phyloP scores from a whole-genome alignment of 2,329 filamentous ascomycete species.

The Mycogone perniciosa region DNA sequence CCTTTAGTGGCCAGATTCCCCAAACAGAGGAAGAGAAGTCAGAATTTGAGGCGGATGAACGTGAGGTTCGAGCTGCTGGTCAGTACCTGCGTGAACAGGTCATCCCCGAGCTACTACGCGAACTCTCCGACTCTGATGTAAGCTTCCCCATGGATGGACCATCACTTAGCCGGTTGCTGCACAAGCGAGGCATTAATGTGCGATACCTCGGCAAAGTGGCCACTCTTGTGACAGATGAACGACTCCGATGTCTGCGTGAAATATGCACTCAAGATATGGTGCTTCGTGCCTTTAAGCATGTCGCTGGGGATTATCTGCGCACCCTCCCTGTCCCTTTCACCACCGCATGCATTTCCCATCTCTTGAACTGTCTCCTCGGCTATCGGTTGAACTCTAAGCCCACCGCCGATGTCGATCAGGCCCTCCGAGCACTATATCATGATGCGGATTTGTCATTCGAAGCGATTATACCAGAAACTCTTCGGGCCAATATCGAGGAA shows the following conservation, averaged over 20 bases:
- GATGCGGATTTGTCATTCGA: constrained; percentile 80
- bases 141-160: constrained; percentile 99
- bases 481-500: constrained; percentile 62
- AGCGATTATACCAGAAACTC: constrained; percentile 64
- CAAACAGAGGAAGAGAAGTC: constrained; percentile 87
- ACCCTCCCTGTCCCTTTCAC: constrained; percentile 73
- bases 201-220: constrained; percentile 88
- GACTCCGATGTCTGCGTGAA: constrained; percentile 69
- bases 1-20: constrained; percentile 85
- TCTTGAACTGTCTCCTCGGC: constrained; percentile 91
- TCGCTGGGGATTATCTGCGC: constrained; percentile 71
- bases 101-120: constrained; percentile 78
- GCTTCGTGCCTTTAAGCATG: constrained; percentile 91
- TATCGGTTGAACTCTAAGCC: constrained; percentile 70
- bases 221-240: constrained; percentile 59
- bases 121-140: constrained; percentile 85
- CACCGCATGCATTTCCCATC: constrained; percentile 73
- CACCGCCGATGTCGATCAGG: constrained; percentile 67
- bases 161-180: constrained; percentile 78
- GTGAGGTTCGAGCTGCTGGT: constrained; percentile 79
- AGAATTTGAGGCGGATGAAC: constrained; percentile 75
- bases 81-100: constrained; percentile 68
- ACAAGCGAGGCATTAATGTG: constrained; percentile 96
- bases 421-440: constrained; percentile 68
- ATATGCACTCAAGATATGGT: constrained; percentile 90